Percentiles rank a stretch among this genome's conserved stretches.
Conservation (phyloP, 176 grass and related monocot species). For the Leersia perrieri region DNA sequence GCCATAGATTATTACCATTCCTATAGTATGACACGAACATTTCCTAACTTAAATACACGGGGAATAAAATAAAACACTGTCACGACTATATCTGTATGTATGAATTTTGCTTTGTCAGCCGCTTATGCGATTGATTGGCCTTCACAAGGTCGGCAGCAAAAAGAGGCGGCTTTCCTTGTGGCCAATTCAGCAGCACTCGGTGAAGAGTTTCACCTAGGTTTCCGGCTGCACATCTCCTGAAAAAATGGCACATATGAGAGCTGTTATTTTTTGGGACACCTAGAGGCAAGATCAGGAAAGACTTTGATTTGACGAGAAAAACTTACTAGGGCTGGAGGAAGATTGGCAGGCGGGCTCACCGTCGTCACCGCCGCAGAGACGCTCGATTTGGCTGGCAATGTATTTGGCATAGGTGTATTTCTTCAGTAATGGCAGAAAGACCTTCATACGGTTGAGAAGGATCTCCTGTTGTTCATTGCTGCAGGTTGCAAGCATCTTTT, state of each 20-base stretch:
- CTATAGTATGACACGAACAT: slow-evolving; percentile 35
- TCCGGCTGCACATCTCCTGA: slow-evolving; percentile 19
- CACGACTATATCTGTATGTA: slow-evolving; percentile 30
- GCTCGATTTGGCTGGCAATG: slow-evolving; percentile 62
- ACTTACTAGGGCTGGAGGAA: background rate
- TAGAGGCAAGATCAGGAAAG: background rate
- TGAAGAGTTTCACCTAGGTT: slow-evolving; percentile 7
- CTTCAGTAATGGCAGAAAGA: slow-evolving; percentile 48
- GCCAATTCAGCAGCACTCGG: background rate
- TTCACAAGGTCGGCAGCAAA: background rate
- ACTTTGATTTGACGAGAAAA: background rate
- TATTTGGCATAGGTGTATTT: slow-evolving; percentile 85
- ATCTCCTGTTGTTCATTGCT: slow-evolving; percentile 46
- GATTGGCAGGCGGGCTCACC: slow-evolving; percentile 26
- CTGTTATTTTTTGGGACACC: background rate
- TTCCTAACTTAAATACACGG: slow-evolving; percentile 37
- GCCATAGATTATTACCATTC: slow-evolving; percentile 4
- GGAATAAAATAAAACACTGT: slow-evolving; percentile 1
- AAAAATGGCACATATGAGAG: background rate
- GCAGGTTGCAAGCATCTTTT: slow-evolving; percentile 75
- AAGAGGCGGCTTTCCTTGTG: background rate
- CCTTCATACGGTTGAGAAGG: slow-evolving; percentile 53
- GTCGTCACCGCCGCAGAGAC: slow-evolving; percentile 50
- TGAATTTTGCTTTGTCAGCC: background rate
- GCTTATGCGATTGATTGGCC: background rate